Evolutionary conservation across 129 eudicot genomes (phyloP), one percentile per base, ranked within the genome.

Genomic region (Artemisia annua): DNA sequence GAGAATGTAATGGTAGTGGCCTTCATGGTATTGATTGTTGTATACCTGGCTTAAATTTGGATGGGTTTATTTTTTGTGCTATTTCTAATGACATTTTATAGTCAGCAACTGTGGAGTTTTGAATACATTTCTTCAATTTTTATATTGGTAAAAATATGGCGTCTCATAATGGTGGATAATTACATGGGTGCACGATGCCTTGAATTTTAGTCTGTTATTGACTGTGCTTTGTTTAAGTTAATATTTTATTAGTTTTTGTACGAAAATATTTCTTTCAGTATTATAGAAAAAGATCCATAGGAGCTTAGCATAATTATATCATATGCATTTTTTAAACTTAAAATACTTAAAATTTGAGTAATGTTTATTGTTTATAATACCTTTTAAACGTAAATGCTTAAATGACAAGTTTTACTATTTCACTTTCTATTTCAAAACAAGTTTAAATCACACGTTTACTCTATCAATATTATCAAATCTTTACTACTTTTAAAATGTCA

Each of bases 141-240:
- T 53, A 18, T 7, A 35, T 20, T 30, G 11, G 79, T 63, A 53
- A 28, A 60, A 28, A 14, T 15, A 26, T 66, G 22, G 35, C 66
- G 51, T 15, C 20, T 39, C 46, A 67, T 49, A 64, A 53, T 53
- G 55, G 72, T 64, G 57, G 79, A 66, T 64, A 12, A 14, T 64
- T 77, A 77, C 81, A 77, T 51, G 71, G 58, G 48, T 69, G 71
- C 81, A 69, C 81, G 71, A 77, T 61, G 63, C 57, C 65, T 77
- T 50, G 66, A 57, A 59, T 57, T 35, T 11, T 11, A 10, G 11
- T 35, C 7, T 50, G 30, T 8, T 44, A 59, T 46, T 48, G 58
- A 18, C 69, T 59, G 28, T 54, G 59, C 24, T 66, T 52, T 52
- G 44, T 17, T 10, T 28, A 60, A 14, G 43, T 22, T 26, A 24